Base-by-base conservation (phyloP, 257 asterid species). In the Gentiana straminea region DNA sequence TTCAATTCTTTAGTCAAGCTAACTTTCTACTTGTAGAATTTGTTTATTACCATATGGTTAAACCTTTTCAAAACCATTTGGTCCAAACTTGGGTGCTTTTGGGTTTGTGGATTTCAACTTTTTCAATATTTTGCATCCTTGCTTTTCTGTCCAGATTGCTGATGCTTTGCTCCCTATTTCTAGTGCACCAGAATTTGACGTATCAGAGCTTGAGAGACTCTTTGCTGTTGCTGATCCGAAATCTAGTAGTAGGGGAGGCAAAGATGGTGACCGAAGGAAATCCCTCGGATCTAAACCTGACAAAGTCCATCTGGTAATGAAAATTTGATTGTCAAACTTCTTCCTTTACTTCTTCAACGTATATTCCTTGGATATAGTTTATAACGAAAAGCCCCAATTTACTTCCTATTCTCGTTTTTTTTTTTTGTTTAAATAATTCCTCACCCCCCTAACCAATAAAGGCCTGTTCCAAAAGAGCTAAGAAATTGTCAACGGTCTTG, bases 231-330 rank as follows among this genome's bases (percentile, higher is more conserved):
- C 59, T 55, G 94, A 81, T 60, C 93, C 97, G 52, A 88, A 86
- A 81, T 70, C 95, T n/a, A 90, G 78, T 64, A 58, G 68, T 64
- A 24, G 24, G 24, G 89, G 84, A 65, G 75, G 81, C 47, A 92
- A 85, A 75, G 62, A 86, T 68, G 94, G 94, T 57, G 94, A 84
- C 53, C 81, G 90, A 45, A 73, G 94, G 72, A 88, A 88, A 51
- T 84, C 99, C 65, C 80, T 80, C 76, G 99, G 95, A 62, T 76
- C 95, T 55, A 88, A 89, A 82, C 83, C 95, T 63, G 99, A 92
- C 33, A 75, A 48, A 77, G 75, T 92, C 64, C 94, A 83, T 64
- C 83, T 92, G 97, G 99, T 92, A 88, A 78, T 81, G 62, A 55
- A 59, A 66, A 64, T 43, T 66, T 34, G 32, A 38, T 3, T 33